A percentile compares a stretch with the other conserved stretches of the same genome.
These are phyloP conservation scores for Helenozyma rhizophorensis DNA, from an alignment of 805 yeast genomes.

Conservation along the genomic window DNA sequence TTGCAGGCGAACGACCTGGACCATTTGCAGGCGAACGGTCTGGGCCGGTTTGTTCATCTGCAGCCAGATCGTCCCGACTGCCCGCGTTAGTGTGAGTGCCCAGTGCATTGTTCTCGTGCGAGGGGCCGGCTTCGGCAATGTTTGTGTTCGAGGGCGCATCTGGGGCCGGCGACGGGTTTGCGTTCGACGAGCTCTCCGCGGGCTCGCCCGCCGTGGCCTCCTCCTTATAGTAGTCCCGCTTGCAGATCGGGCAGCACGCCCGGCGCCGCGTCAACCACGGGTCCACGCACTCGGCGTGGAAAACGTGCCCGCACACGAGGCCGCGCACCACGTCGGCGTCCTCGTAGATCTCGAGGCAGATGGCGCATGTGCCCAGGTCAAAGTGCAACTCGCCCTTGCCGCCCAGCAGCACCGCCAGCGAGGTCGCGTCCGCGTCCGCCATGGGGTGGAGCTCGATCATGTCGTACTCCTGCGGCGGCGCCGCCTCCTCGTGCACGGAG, in stretches of 20 bases:
- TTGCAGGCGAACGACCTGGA: no score
- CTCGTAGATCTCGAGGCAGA: slow-evolving; percentile 66
- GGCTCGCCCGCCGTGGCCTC: slow-evolving; percentile 1
- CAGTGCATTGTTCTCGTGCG: no score
- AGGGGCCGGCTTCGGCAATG: no score
- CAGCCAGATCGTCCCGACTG: slow-evolving; percentile 2
- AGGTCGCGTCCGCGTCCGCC: slow-evolving; percentile 1
- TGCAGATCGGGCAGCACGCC: slow-evolving; percentile 84
- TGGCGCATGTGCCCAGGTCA: slow-evolving; percentile 71
- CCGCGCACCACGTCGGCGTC: slow-evolving; percentile 66
- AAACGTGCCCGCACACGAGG: slow-evolving; percentile 76
- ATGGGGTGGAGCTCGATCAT: slow-evolving; percentile 2
- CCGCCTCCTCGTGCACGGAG: slow-evolving; percentile 2
- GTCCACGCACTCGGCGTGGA: slow-evolving; percentile 73
- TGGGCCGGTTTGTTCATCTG: no score
- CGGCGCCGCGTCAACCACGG: slow-evolving; percentile 75
- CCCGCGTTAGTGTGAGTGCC: no score
- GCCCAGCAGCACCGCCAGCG: slow-evolving; percentile 7
- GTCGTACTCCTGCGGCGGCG: slow-evolving; percentile 2
- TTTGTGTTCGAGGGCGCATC: background rate
- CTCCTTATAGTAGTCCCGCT: slow-evolving; percentile 53
- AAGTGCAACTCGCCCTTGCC: slow-evolving; percentile 38
- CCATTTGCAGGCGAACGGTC: slow-evolving; percentile 13
- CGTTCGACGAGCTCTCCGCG: background rate
- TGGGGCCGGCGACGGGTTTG: background rate